Evolutionary conservation across 2,329 filamentous ascomycete genomes (phyloP).

Genomic region (Pseudogymnoascus sp.): DNA sequence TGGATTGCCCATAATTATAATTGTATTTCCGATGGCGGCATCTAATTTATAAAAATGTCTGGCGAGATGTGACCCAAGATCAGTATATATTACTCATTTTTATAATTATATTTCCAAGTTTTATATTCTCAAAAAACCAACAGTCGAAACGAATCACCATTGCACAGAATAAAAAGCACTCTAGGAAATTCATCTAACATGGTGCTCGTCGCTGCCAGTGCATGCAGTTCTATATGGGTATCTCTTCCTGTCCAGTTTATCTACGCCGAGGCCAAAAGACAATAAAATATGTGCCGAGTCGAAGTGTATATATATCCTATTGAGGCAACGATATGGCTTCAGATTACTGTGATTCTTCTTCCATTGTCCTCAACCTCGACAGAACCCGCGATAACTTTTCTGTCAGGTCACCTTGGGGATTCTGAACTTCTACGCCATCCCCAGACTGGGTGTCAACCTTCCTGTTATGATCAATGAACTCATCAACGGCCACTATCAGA

Average conservation of each 20-base stretch:
- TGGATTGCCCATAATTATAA: background rate
- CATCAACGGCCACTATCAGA: conserved; percentile 49
- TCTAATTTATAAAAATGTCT: background rate
- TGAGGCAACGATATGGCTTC: background rate
- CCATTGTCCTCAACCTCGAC: conserved; percentile 30
- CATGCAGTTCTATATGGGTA: background rate
- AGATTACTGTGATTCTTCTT: background rate
- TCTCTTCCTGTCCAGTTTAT: background rate
- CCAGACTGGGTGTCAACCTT: conserved; percentile 42
- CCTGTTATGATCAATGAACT: conserved; percentile 53
- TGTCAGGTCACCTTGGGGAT: conserved; percentile 41
- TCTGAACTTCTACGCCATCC: conserved; percentile 37
- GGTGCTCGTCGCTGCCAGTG: background rate
- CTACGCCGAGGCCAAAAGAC: conserved; percentile 1
- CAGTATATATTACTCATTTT: background rate
- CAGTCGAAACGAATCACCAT: background rate
- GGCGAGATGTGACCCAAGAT: background rate
- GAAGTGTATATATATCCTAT: conserved; percentile 1
- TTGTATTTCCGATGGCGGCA: background rate
- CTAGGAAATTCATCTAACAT: background rate
- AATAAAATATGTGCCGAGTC: background rate
- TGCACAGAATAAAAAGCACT: background rate
- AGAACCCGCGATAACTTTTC: conserved; percentile 44
- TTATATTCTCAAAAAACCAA: background rate
- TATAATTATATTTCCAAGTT: background rate